Conservation (phyloP, 2,329 filamentous ascomycete species). For the Epichloe baconii region DNA sequence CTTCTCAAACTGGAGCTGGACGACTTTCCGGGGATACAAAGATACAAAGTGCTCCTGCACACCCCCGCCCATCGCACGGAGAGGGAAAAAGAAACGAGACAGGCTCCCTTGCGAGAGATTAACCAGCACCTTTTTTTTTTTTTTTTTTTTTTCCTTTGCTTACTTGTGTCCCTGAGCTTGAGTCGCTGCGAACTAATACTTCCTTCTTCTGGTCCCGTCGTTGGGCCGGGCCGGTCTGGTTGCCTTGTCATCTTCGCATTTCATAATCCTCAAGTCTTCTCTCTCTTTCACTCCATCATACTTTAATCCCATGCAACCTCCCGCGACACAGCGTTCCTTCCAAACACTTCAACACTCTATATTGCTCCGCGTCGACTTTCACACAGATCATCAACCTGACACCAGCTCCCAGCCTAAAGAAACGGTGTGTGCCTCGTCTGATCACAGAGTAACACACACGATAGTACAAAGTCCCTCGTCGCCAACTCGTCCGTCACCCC, state of each 20-base stretch:
- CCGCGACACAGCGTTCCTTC: constrained; percentile 6
- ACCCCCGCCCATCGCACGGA: constrained; percentile 5
- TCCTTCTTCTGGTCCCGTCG: not conserved
- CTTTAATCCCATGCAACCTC: constrained; percentile 3
- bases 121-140: not conserved
- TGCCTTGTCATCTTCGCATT: constrained; percentile 1
- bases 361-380: not conserved
- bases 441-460: constrained; percentile 1
- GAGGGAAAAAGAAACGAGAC: constrained; percentile 8
- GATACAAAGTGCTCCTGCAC: constrained; percentile 2
- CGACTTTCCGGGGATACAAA: not conserved
- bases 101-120: constrained; percentile 2
- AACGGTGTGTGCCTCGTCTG: not conserved
- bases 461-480: constrained; percentile 1
- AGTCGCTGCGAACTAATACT: not conserved
- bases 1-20: not conserved
- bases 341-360: not conserved
- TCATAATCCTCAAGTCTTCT: not conserved
- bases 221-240: not conserved
- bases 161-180: constrained; percentile 1
- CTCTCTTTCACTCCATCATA: not conserved
- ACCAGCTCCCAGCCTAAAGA: constrained; percentile 3
- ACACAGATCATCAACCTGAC: constrained; percentile 1
- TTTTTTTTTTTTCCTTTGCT: not conserved
- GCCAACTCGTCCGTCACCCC: constrained; percentile 7